Percentiles rank a stretch among this genome's conserved stretches.
Evolutionary conservation across 2,329 filamentous ascomycete species (phyloP).

Genomic region (Aureobasidium lini): DNA sequence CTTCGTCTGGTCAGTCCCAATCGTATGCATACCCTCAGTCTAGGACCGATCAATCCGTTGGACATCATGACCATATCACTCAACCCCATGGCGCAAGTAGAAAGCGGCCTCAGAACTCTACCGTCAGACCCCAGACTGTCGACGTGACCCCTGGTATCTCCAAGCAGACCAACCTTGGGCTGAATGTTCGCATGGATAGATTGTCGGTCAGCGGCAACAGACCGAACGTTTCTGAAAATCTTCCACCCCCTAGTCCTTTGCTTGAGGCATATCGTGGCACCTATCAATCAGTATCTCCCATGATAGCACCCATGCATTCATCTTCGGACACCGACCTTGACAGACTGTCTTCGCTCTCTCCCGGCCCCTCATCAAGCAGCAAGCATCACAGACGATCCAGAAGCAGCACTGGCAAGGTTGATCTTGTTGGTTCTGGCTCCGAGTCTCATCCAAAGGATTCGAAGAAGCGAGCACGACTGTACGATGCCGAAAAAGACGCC

Average conservation of each 20-base stretch:
- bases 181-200: slow-evolving; percentile 37
- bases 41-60: slow-evolving; percentile 21
- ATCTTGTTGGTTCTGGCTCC: slow-evolving; percentile 1
- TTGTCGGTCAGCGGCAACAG: slow-evolving; percentile 41
- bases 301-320: slow-evolving; percentile 65
- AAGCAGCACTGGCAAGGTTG: background rate
- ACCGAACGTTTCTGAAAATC: slow-evolving; percentile 32
- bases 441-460: slow-evolving; percentile 19
- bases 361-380: background rate
- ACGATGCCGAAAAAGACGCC: slow-evolving; percentile 76
- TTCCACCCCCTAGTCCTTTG: slow-evolving; percentile 71
- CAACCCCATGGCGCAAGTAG: slow-evolving; percentile 23
- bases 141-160: slow-evolving; percentile 34
- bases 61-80: slow-evolving; percentile 37
- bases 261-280: slow-evolving; percentile 90
- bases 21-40: background rate
- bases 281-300: slow-evolving; percentile 88
- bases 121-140: slow-evolving; percentile 27
- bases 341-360: slow-evolving; percentile 5
- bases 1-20: background rate
- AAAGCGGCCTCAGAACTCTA: background rate
- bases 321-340: slow-evolving; percentile 16
- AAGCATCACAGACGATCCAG: slow-evolving; percentile 7
- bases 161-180: slow-evolving; percentile 25
- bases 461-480: slow-evolving; percentile 65